Evolutionary conservation across 73 alveolate genomes (phyloP), one percentile per base, ranked within the genome.

Genomic region (Tetrahymena borealis): DNA sequence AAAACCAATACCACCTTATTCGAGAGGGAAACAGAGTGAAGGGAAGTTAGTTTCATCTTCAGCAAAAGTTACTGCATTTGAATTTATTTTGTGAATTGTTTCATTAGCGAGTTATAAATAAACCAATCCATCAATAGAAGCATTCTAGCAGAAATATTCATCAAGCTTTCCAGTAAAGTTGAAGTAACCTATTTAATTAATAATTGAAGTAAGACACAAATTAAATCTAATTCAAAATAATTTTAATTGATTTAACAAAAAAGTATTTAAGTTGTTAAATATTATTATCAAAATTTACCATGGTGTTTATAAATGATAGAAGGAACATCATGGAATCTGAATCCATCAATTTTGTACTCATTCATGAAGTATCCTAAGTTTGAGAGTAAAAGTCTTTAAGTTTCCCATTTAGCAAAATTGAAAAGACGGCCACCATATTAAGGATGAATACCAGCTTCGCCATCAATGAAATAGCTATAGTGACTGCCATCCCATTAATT

Each of bases 401-500:
- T 60, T n/a, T 60, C 85, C 85, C 85, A 60, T 60, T 60, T 60
- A 24, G 85, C 85, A 60, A 60, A 60, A 20, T 60, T 60, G 28
- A 60, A 60, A 24, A 60, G 28, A 24, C 85, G n/a, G n/a, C 85
- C 85, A 1, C 35, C 35, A 6, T 60, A 28, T 60, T 60, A 60
- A 60, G 85, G 85, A 60, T 60, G 85, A n/a, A 60, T 60, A 4
- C 85, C 85, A 24, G n/a, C n/a, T 60, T 60, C 85, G 11, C 85
- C 85, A 60, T 60, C 85, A 18, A 60, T 60, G 13, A 60, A 60
- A 60, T 60, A 60, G 85, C 85, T 60, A 35, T 15, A 60, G 37
- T 60, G 85, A 20, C 85, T 60, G n/a, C 85, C 85, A 60, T 60
- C 85, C 85, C 85, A 60, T 60, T 60, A n/a, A 60, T 60, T 60